Evolutionary conservation across 2,329 filamentous ascomycete species (phyloP), one percentile per base, ranked within the genome.

Genomic region (Neurospora crassa): DNA sequence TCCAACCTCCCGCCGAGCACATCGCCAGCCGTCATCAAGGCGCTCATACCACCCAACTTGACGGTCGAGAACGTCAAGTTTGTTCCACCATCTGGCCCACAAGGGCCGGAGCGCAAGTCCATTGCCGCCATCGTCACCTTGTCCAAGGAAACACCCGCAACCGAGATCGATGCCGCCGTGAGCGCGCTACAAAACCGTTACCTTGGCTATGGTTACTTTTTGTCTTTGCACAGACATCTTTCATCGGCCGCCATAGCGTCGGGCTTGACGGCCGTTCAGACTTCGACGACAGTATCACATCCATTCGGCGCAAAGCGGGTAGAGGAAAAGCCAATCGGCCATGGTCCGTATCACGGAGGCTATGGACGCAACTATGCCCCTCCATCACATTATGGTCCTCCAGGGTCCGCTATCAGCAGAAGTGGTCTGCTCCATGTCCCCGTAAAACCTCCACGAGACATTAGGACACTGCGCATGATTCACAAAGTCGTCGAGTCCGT

Each of bases 401-500:
- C 79, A 18, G 82, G 82, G 29, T 82, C 83, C 0, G 76, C 79
- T 0, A 74, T 85, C 40, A 82, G 80, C 73, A 81, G 85, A 71
- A 77, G 82, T 53, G 83, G 80, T 3, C 81, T 91, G 20, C 83
- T 88, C 7, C 88, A 92, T 75, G 90, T 94, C 40, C 89, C 90
- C 1, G 91, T 97, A 14, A 88, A 89, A 73, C 86, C 91, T 7
- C 95, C 95, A 1, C 86, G 87, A 6, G 92, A 97, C 76, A 87
- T 97, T 68, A 91, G 89, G 74, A 91, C 91, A 73, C 83, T 97
- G 0, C 90, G 90, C 71, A 86, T 96, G 67, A 96, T 98, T 73
- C 95, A 98, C 82, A 94, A 91, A 79, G 92, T 94, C 0, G 86
- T 97, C 42, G 95, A 98, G 78, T 87, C 87, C 2, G 84, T 98